These are phyloP conservation scores for Chaetomiaceae sp. DNA, from an alignment of 2,329 filamentous ascomycete species.

Conservation along the genomic window DNA sequence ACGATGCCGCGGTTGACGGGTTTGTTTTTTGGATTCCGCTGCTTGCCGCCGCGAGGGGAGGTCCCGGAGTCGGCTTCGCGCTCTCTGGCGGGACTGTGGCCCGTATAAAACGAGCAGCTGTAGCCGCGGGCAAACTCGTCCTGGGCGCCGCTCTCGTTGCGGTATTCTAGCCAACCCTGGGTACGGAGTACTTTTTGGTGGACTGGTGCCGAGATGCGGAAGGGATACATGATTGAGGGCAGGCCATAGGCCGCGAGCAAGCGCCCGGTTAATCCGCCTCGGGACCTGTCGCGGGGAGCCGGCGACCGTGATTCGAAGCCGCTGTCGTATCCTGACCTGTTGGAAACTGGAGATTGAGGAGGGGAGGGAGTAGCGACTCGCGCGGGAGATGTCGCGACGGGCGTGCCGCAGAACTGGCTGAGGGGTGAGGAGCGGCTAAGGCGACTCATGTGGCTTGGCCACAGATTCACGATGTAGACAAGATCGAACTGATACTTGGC, in stretches of 20 bases:
- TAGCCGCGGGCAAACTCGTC: slow-evolving; percentile 50
- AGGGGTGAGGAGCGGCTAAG: slow-evolving; percentile 16
- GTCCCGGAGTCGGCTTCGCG: slow-evolving; percentile 1
- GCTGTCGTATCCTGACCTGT: slow-evolving; percentile 17
- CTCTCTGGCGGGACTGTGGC: slow-evolving; percentile 25
- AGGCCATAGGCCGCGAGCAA: slow-evolving; percentile 54
- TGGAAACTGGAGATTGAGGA: slow-evolving; percentile 12
- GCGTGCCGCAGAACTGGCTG: slow-evolving; percentile 20
- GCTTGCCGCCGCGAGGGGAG: not conserved
- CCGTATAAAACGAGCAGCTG: slow-evolving; percentile 50
- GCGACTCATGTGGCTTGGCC: slow-evolving; percentile 40
- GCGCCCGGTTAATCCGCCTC: slow-evolving; percentile 40
- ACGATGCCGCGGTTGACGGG: slow-evolving; percentile 47
- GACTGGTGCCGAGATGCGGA: slow-evolving; percentile 47
- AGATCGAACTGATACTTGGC: slow-evolving; percentile 54
- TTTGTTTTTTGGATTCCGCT: slow-evolving; percentile 22
- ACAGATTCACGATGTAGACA: slow-evolving; percentile 56
- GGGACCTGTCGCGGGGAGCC: slow-evolving; percentile 12
- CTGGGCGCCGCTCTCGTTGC: slow-evolving; percentile 38
- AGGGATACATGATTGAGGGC: slow-evolving; percentile 46
- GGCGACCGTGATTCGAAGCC: slow-evolving; percentile 8
- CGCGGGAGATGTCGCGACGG: slow-evolving; percentile 3
- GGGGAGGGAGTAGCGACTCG: slow-evolving; percentile 10
- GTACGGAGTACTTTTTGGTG: slow-evolving; percentile 48
- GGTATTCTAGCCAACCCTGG: slow-evolving; percentile 51